These are phyloP conservation scores for Parascedosporium putredinis DNA, from an alignment of 2,329 filamentous ascomycete genomes.

Conservation along the genomic window DNA sequence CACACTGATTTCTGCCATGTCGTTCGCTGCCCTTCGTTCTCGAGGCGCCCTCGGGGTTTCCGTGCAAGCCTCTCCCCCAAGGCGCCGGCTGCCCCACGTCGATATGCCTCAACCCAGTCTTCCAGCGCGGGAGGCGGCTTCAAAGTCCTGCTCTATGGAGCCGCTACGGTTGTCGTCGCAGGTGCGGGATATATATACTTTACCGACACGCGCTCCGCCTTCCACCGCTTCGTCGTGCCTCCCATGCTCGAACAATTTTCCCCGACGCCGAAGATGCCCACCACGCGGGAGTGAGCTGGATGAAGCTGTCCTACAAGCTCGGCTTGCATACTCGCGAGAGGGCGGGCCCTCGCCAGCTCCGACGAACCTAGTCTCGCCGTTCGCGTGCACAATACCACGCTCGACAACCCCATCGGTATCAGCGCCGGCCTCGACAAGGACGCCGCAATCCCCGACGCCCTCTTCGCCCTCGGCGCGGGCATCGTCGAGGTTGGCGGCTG, in stretches of 20 bases:
- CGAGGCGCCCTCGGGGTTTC: constrained; percentile 10
- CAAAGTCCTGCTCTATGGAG: constrained; percentile 29
- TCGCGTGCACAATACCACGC: constrained; percentile 61
- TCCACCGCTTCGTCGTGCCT: constrained; percentile 59
- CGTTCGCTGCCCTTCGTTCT: constrained; percentile 11
- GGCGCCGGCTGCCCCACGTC: constrained; percentile 15
- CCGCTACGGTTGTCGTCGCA: constrained; percentile 29
- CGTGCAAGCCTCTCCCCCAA: constrained; percentile 5
- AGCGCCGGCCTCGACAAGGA: constrained; percentile 96
- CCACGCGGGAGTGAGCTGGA: constrained; percentile 58
- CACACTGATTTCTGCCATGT: constrained; percentile 8
- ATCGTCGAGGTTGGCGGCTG: constrained; percentile 89
- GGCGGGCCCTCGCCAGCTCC: constrained; percentile 26
- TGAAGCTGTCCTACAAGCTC: constrained; percentile 64
- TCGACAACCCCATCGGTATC: constrained; percentile 84
- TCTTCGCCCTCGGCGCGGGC: constrained; percentile 76
- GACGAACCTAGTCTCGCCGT: constrained; percentile 27
- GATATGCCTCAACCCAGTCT: constrained; percentile 21
- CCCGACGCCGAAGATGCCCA: constrained; percentile 89
- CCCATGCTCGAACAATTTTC: constrained; percentile 53
- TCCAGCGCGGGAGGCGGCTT: constrained; percentile 19
- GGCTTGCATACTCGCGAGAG: constrained; percentile 77
- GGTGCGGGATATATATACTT: constrained; percentile 52
- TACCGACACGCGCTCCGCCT: constrained; percentile 64
- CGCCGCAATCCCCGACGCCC: constrained; percentile 72